Evolutionary conservation across 2,329 filamentous ascomycete species (phyloP), one percentile per base, ranked within the genome.

Genomic region (Penicillium sp.): DNA sequence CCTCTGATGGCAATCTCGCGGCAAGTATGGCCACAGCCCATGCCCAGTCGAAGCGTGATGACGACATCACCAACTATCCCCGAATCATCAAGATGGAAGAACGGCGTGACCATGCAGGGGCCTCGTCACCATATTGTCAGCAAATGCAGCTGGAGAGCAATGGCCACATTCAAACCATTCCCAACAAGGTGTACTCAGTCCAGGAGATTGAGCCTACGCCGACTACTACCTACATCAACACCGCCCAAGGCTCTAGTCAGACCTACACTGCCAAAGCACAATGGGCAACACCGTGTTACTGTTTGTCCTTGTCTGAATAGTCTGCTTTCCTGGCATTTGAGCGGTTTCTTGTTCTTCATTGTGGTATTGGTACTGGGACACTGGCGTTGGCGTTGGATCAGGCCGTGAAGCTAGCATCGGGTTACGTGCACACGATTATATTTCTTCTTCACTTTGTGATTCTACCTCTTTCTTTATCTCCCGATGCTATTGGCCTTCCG

Each of bases 51-150:
- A 64, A 57, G 47, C 65, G 63, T 37, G 49, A 54, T 51, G 58
- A 29, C 9, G 27, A 57, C 48, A n/a, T 60, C 5, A 27, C 59
- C 24, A 55, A 69, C 56, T 76, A 83, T 62, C 85, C 86, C 1
- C 85, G 83, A 50, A 78, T 84, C 26, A 78, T 89, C 65, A 89
- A 89, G 71, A 79, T 90, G 46, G 84, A 87, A 69, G 87, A 90
- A 71, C 83, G 86, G 51, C 82, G 87, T 24, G 74, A 77, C 44
- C 73, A 77, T 6, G 69, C 76, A 9, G 71, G 70, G 33, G 69
- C 74, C 7, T 60, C 66, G 11, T 65, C 77, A 50, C 82, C 86
- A 1, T 89, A 87, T 69, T 90, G 87, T 66, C 80, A 88, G 65
- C 82, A 87, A 67, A 87, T 88, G 80, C 77, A 83, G 59, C 78